Conservation (phyloP, 495 filamentous ascomycete species). For the Daldinia bambusicola region DNA sequence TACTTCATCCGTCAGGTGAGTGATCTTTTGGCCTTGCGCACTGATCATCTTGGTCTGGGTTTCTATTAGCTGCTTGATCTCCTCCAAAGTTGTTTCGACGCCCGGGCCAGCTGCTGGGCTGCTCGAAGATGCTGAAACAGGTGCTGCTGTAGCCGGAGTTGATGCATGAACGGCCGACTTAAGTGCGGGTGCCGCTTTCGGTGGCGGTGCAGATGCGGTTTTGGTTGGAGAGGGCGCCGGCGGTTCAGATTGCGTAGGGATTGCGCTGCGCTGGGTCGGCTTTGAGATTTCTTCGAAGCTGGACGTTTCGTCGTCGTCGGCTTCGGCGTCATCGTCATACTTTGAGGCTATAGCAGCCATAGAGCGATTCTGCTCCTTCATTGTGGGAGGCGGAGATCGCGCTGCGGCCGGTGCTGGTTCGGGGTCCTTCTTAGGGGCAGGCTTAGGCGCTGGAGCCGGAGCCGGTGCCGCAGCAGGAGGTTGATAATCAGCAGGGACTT, state of each 20-base stretch:
- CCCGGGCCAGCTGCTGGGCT: conserved; percentile 39
- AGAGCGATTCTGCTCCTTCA: conserved; percentile 84
- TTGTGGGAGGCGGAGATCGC: conserved; percentile 68
- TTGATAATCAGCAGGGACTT: conserved; percentile 76
- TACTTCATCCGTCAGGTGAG: conserved; percentile 71
- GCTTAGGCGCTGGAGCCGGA: conserved; percentile 60
- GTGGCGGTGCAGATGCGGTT: conserved; percentile 48
- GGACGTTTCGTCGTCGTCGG: conserved; percentile 71
- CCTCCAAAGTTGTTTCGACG: conserved; percentile 59
- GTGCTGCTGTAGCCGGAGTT: conserved; percentile 34
- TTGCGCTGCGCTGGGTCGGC: conserved; percentile 53
- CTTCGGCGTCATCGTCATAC: conserved; percentile 78
- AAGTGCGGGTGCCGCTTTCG: conserved; percentile 51
- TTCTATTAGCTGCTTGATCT: conserved; percentile 74
- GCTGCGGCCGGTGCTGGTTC: conserved; percentile 60
- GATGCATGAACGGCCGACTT: conserved; percentile 43
- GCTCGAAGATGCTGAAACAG: conserved; percentile 27
- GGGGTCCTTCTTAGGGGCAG: conserved; percentile 63
- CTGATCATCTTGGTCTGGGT: conserved; percentile 70
- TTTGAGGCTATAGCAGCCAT: conserved; percentile 86
- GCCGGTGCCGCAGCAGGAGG: conserved; percentile 62
- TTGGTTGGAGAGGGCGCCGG: conserved; percentile 50
- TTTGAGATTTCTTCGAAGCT: conserved; percentile 87
- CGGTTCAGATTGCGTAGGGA: conserved; percentile 48
- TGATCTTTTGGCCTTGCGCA: conserved; percentile 67